phyloP scores from a whole-genome alignment of 2,329 filamentous ascomycete genomes.

The Curvularia lunata region DNA sequence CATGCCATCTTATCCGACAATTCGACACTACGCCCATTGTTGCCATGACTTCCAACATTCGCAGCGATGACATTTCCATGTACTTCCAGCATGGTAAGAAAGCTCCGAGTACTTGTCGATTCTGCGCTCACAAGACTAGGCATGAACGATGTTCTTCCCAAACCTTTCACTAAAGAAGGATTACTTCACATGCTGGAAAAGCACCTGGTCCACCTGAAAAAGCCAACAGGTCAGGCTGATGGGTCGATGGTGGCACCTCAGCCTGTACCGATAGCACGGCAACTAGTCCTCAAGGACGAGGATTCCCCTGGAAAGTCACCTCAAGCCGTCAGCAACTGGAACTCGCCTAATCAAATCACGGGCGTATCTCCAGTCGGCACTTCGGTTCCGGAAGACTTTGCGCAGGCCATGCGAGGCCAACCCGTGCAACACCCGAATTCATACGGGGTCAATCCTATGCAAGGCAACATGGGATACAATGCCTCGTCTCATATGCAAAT shows the following conservation, averaged over 20 bases:
- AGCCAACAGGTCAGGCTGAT: slow-evolving; percentile 56
- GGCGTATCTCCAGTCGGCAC: slow-evolving; percentile 63
- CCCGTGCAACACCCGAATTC: slow-evolving; percentile 44
- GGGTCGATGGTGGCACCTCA: slow-evolving; percentile 59
- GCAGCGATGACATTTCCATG: slow-evolving; percentile 93
- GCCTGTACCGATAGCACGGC: slow-evolving; percentile 58
- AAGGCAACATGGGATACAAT: slow-evolving; percentile 48
- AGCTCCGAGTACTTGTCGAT: not conserved
- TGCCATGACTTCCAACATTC: slow-evolving; percentile 98
- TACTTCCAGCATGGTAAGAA: slow-evolving; percentile 92
- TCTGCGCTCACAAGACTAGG: slow-evolving; percentile 61
- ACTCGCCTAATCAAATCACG: slow-evolving; percentile 65
- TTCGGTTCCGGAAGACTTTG: slow-evolving; percentile 55
- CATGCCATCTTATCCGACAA: slow-evolving; percentile 90
- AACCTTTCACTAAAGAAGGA: slow-evolving; percentile 90
- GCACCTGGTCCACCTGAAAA: slow-evolving; percentile 83
- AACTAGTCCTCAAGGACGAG: slow-evolving; percentile 65
- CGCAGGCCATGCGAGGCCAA: slow-evolving; percentile 52
- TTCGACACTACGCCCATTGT: slow-evolving; percentile 88
- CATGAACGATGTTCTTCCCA: slow-evolving; percentile 97
- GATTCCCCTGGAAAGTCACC: slow-evolving; percentile 68
- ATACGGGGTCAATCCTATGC: slow-evolving; percentile 47
- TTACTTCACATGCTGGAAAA: slow-evolving; percentile 83
- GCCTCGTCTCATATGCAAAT: slow-evolving; percentile 50
- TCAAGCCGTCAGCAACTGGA: slow-evolving; percentile 66